A percentile compares a stretch with the other conserved stretches of the same genome.
Conservation (phyloP, 1,139 yeast genomes). For the Magnusiomyces fungicola region DNA sequence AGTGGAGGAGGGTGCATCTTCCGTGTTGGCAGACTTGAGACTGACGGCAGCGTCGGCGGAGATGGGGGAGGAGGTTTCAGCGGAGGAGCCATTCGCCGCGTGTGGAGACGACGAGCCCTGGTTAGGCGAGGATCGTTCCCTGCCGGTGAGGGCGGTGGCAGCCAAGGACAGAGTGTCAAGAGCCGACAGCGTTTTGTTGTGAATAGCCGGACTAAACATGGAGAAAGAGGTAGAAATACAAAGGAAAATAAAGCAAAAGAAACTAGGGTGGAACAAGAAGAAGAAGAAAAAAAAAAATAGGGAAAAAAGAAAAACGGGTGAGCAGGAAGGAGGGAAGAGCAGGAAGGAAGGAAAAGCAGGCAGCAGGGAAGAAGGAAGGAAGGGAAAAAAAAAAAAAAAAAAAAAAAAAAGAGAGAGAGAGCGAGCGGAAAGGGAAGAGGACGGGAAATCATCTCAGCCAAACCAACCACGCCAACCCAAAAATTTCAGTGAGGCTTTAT, state of each 20-base stretch:
- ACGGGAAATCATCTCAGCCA: too few species aligned
- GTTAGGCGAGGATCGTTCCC: not conserved
- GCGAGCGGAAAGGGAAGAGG: too few species aligned
- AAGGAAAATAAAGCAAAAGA: not conserved
- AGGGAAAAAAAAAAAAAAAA: not conserved
- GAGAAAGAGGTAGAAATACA: not conserved
- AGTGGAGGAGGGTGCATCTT: not conserved
- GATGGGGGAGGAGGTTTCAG: slow-evolving; percentile 2
- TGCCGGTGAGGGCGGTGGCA: slow-evolving; percentile 4
- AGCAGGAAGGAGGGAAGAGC: not conserved
- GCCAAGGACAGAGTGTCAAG: slow-evolving; percentile 8
- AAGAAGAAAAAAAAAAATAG: not conserved
- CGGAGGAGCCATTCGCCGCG: slow-evolving; percentile 3
- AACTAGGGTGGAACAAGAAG: not conserved
- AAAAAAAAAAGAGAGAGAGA: not conserved
- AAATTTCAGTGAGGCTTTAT: slow-evolving; percentile 1
- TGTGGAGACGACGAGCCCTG: not conserved
- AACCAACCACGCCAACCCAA: too few species aligned
- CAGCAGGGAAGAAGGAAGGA: not conserved
- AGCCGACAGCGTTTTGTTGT: not conserved
- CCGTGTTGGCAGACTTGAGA: not conserved
- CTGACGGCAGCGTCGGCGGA: not conserved
- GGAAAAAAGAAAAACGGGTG: not conserved
- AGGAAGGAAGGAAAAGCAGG: not conserved
- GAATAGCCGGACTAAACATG: not conserved